Evolutionary conservation across 2,329 filamentous ascomycete genomes (phyloP), one percentile per base, ranked within the genome.

Genomic region (Fusarium sp.): DNA sequence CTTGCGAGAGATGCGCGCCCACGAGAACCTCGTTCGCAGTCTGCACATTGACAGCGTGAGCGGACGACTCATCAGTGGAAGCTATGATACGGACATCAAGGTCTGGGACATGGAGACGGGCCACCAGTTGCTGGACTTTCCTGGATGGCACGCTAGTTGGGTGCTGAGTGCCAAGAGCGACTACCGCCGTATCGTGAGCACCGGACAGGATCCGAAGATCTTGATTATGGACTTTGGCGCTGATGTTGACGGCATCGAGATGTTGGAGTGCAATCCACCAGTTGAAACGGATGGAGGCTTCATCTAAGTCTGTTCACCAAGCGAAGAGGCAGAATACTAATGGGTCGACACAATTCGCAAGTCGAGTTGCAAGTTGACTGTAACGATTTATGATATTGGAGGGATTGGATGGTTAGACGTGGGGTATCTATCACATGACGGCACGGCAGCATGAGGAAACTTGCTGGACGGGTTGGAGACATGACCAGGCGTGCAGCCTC

Each of bases 71-170:
- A 87, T 99, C 64, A 97, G 92, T 71, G 96, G 93, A 16, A 96
- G 91, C 77, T 99, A 99, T 79, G 96, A 99, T 78, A 92, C 93
- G 74, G 94, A 95, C 74, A 94, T 99, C 77, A 97, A 96, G 77
- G 93, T 98, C 1, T 97, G 93, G 80, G 92, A 97, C 78, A 91
- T 96, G 81, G 89, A 90, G 69, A 91, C 90, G 3, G 95, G 94
- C 33, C 83, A 89, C 50, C 86, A 93, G 72, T 86, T 95, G 65
- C 87, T 96, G 67, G 90, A 93, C 73, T 95, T 97, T 75, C 92
- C 93, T n/a, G 90, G 92, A 72, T 98, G 94, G 93, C 97, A 97
- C 63, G 91, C 91, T 10, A 97, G 93, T 80, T 99, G 96, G 96
- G 96, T 99, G 76, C 83, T 99, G 64, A 94, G 93, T 69, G 96